Evolutionary conservation across 371 early-diverging fungal genomes (phyloP), one percentile per base, ranked within the genome.

Genomic region (Conidiobolus incongruus): DNA sequence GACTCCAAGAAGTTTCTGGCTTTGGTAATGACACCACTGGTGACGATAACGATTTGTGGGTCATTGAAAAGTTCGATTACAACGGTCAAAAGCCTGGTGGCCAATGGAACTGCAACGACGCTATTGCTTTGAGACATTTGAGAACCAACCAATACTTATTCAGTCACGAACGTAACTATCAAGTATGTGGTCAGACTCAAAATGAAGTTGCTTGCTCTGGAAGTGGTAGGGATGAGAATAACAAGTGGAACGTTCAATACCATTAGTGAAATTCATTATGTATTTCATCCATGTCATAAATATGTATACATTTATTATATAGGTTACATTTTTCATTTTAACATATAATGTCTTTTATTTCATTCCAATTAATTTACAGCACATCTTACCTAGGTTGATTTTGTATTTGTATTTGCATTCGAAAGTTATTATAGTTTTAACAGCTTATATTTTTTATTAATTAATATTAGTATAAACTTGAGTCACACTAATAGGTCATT

Each of bases 21-120:
- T 70, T 53, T 37, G 75, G 72, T 32, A 58, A 60, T 47, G 59
- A 60, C 16, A 31, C 40, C 19, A 38, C 38, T 1, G 55, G 54
- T 13, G 75, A 75, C 44, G 55, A 65, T 28, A 75, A 75, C 47
- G 75, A 74, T 41, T 53, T 63, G 46, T 74, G 75, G 75, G 42
- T 62, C 12, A 54, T 73, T 15, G 63, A 70, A 36, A 58, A 59
- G 38, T 65, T 57, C 50, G 12, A 20, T 33, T 43, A 43, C 22
- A 43, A 43, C 20, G 43, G 43, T 6, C 11, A 21, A 4, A 43
- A 43, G 7, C 21, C 6, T 2, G 24, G 21, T 23, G 55, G 60
- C 11, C 62, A 62, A 38, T 74, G 72, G 71, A 56, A 53, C 24
- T 50, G 53, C 35, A 53, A 46, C 15, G 63, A 68, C 31, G 57